phyloP scores from a whole-genome alignment of 495 filamentous ascomycete species.

The Xylaria nigripes region DNA sequence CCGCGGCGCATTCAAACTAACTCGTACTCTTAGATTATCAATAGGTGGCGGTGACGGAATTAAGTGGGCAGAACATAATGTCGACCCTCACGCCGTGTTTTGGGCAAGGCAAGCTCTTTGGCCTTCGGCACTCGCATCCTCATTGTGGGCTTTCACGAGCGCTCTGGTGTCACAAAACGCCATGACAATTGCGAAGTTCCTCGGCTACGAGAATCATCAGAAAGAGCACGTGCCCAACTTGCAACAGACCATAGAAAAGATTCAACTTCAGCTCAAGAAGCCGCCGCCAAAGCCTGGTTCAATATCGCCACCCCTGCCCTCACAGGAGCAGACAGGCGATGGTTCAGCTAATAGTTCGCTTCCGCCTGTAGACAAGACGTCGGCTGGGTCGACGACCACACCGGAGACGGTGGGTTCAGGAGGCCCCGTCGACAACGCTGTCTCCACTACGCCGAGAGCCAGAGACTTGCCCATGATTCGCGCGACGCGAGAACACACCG shows the following conservation, averaged over 20 bases:
- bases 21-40: slow-evolving; percentile 16
- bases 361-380: slow-evolving; percentile 13
- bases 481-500: slow-evolving; percentile 22
- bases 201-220: slow-evolving; percentile 35
- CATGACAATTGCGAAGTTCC: slow-evolving; percentile 18
- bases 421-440: slow-evolving; percentile 16
- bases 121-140: slow-evolving; percentile 27
- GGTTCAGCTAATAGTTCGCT: slow-evolving; percentile 14
- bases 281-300: slow-evolving; percentile 12
- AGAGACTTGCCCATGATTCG: slow-evolving; percentile 32
- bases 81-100: slow-evolving; percentile 26
- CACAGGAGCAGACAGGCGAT: slow-evolving; percentile 12
- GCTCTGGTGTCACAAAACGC: slow-evolving; percentile 24
- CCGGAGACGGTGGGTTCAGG: slow-evolving; percentile 19
- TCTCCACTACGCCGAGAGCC: slow-evolving; percentile 13
- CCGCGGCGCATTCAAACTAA: slow-evolving; percentile 9
- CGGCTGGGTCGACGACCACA: slow-evolving; percentile 14
- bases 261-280: slow-evolving; percentile 28
- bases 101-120: slow-evolving; percentile 26
- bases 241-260: slow-evolving; percentile 21
- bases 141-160: slow-evolving; percentile 29
- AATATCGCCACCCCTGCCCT: slow-evolving; percentile 8
- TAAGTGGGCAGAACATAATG: slow-evolving; percentile 17
- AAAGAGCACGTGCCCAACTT: too few relatives aligned
- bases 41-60: slow-evolving; percentile 27